Base-by-base conservation (phyloP, 208 protist species). In the Acanthamoeba rhysodes region DNA sequence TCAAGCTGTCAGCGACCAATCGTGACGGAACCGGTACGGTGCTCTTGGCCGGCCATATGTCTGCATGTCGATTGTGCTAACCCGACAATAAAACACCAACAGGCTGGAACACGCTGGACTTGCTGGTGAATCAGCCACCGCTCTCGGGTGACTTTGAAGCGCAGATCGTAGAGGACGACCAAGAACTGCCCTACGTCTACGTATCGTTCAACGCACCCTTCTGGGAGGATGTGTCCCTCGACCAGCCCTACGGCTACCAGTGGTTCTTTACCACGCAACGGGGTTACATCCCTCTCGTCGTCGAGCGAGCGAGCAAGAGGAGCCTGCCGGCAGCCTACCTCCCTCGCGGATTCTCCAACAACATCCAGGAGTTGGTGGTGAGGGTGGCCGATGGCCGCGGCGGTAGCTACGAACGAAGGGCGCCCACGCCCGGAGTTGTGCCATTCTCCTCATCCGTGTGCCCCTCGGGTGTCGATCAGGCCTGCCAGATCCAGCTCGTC, bases 101-200 rank as follows among this genome's bases (percentile, higher is more conserved):
- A 90, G 84, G 88, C 22, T 93, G 88, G 88, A 78, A 8, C 64
- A 95, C 92, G 16, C 62, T 95, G 32, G 74, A 82, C 53, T 57
- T 95, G 57, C 41, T 95, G n/a, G 53, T 95, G 32, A 95, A 95
- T 48, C 92, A 70, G 41, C 92, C 92, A 10, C 92, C 92, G 57
- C 92, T 95, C 18, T 76, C 55, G 34, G 92, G 92, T 55, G 87
- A 87, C 92, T 70, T 95, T 8, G 53, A 70, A 22, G 66, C n/a
- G 27, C 37, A 82, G 57, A 2, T 93, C 50, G 32, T n/a, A 4
- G 53, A 1, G 24, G 92, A 95, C 41, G 24, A 6, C 53, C 50
- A 50, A 12, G 12, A 87, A 14, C 57, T 37, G 92, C 72, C 76
- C 32, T 95, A 88, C 45, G 70, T 88, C 16, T 16, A 20, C 27